Conservation (phyloP, 2,329 filamentous ascomycete genomes). For the Colletotrichum sp. region DNA sequence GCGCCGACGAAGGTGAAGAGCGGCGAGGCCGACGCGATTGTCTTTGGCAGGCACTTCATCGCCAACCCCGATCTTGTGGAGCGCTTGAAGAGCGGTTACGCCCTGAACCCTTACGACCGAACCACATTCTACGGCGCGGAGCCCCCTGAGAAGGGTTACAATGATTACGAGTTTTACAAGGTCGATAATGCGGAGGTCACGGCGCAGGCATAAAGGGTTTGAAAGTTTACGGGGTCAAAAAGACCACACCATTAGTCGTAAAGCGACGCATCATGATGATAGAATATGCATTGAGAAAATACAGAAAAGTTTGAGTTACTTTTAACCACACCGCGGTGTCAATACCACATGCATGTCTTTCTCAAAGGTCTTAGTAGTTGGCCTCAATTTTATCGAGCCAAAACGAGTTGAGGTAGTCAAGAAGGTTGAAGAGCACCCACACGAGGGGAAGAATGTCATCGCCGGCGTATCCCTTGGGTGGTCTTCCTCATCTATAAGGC, state of each 20-base stretch:
- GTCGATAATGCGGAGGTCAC: constrained; percentile 7
- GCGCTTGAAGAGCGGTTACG: constrained; percentile 25
- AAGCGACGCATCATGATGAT: neutral
- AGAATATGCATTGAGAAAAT: neutral
- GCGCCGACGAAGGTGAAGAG: constrained; percentile 44
- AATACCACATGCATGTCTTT: neutral
- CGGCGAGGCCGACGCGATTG: constrained; percentile 30
- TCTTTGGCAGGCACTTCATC: constrained; percentile 33
- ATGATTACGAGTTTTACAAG: constrained; percentile 39
- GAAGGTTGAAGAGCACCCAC: rapidly evolving
- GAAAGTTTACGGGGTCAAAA: neutral
- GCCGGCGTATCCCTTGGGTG: neutral
- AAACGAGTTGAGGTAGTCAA: rapidly evolving
- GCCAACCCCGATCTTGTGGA: constrained; percentile 33
- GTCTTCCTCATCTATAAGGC: neutral
- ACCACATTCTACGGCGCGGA: constrained; percentile 34
- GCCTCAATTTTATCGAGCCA: neutral
- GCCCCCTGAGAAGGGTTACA: constrained; percentile 33
- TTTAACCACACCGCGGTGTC: rapidly evolving
- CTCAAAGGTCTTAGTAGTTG: neutral
- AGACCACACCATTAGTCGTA: neutral
- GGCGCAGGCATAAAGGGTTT: neutral
- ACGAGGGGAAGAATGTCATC: neutral
- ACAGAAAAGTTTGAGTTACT: neutral
- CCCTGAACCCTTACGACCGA: constrained; percentile 28